phyloP scores from a whole-genome alignment of 1,284 basidiomycete genomes.

The Ustilago esculenta region DNA sequence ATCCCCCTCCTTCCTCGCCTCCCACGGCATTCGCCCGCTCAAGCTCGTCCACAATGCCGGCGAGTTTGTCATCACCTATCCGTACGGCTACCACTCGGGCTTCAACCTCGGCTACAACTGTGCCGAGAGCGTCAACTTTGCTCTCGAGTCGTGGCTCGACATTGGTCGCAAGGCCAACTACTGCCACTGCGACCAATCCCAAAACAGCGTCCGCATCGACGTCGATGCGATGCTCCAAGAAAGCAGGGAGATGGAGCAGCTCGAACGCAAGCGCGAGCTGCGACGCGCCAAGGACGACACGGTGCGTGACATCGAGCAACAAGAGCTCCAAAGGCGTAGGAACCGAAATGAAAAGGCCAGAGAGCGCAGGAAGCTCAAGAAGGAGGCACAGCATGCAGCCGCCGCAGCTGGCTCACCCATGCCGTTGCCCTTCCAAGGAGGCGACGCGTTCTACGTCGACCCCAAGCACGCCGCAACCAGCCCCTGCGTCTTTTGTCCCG shows the following conservation, averaged over 20 bases:
- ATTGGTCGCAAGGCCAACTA: slow-evolving; percentile 72
- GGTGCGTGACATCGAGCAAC: slow-evolving; percentile 27
- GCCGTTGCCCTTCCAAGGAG: slow-evolving; percentile 31
- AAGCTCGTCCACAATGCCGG: slow-evolving; percentile 81
- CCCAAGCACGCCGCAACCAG: slow-evolving; percentile 19
- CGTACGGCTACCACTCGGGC: slow-evolving; percentile 89
- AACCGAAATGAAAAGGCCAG: slow-evolving; percentile 41
- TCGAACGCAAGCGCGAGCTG: slow-evolving; percentile 69
- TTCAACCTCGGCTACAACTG: slow-evolving; percentile 98
- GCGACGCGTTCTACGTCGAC: slow-evolving; percentile 38
- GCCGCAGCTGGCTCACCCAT: slow-evolving; percentile 16
- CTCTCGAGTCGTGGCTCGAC: slow-evolving; percentile 92
- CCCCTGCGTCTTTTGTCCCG: slow-evolving; percentile 68
- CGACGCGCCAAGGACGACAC: slow-evolving; percentile 69
- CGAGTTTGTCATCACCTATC: slow-evolving; percentile 96
- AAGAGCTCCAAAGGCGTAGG: slow-evolving; percentile 37
- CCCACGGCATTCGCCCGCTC: slow-evolving; percentile 74
- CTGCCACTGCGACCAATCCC: slow-evolving; percentile 60
- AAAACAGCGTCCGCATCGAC: slow-evolving; percentile 65
- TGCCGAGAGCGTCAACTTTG: slow-evolving; percentile 97
- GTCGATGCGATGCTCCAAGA: slow-evolving; percentile 61
- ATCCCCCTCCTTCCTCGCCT: slow-evolving; percentile 83
- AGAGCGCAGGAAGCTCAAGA: slow-evolving; percentile 37
- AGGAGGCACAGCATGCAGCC: slow-evolving; percentile 24
- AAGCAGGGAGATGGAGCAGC: slow-evolving; percentile 56